phyloP scores from a whole-genome alignment of 495 filamentous ascomycete genomes.

The Cercophora sp. region DNA sequence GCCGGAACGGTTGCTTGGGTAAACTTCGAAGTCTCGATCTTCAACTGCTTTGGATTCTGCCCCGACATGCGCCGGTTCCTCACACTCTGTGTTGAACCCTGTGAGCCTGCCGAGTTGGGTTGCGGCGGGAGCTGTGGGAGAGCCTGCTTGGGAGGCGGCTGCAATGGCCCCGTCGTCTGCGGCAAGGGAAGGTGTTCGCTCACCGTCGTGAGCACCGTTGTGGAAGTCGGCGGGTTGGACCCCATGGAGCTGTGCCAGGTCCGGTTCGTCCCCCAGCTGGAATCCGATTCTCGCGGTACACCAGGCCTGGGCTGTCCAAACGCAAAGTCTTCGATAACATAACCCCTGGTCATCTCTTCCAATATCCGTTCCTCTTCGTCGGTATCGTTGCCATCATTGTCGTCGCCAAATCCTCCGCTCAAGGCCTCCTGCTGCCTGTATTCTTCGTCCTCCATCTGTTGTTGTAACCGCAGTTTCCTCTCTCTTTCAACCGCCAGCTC shows the following conservation, averaged over 20 bases:
- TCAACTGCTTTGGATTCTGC: slow-evolving; percentile 72
- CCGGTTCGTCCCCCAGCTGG: slow-evolving; percentile 75
- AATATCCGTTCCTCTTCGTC: slow-evolving; percentile 87
- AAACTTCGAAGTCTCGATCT: slow-evolving; percentile 73
- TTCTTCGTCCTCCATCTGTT: slow-evolving; percentile 36
- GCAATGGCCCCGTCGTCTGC: slow-evolving; percentile 28
- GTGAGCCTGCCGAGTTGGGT: slow-evolving; percentile 20
- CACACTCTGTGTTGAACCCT: slow-evolving; percentile 53
- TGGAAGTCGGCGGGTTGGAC: slow-evolving; percentile 72
- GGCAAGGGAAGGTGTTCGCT: slow-evolving; percentile 52
- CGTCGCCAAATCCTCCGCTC: slow-evolving; percentile 49
- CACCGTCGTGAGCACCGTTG: slow-evolving; percentile 70
- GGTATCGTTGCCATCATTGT: slow-evolving; percentile 73
- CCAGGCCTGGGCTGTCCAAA: slow-evolving; percentile 70
- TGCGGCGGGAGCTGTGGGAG: slow-evolving; percentile 32
- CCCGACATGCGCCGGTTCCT: slow-evolving; percentile 78
- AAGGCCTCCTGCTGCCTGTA: slow-evolving; percentile 26
- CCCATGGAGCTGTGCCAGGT: slow-evolving; percentile 86
- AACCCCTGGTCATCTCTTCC: slow-evolving; percentile 88
- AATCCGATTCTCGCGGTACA: slow-evolving; percentile 83
- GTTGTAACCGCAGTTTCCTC: slow-evolving; percentile 38
- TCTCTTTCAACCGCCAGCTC: slow-evolving; percentile 55
- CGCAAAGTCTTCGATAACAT: slow-evolving; percentile 82
- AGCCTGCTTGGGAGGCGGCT: slow-evolving; percentile 34
- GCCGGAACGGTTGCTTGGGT: slow-evolving; percentile 29